Percentiles rank a stretch among this genome's conserved stretches.
Evolutionary conservation across 192 early-diverging fungal genomes (phyloP).

Genomic region (Backusella liffmaniae): DNA sequence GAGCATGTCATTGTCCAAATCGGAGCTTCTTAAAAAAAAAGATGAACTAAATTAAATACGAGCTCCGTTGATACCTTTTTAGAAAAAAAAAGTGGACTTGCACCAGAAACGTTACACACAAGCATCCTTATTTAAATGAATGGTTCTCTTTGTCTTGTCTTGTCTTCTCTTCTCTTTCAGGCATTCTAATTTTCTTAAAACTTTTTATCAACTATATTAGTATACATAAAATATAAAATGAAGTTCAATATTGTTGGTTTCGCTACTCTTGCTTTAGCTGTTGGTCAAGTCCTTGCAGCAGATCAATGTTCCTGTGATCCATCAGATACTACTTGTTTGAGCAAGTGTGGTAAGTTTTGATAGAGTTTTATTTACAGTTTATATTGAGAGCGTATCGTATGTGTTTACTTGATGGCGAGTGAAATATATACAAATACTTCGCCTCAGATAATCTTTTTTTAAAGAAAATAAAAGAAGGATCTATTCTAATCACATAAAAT

Average conservation of each 20-base stretch:
- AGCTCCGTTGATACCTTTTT: neutral
- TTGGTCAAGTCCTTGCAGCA: neutral
- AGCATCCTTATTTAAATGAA: neutral
- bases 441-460: neutral
- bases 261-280: neutral
- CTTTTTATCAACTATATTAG: neutral
- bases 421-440: neutral
- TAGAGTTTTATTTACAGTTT: neutral
- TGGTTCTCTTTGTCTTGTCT: neutral
- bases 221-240: neutral
- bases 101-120: neutral
- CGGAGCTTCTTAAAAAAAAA: neutral
- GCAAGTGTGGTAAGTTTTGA: constrained; percentile 15
- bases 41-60: neutral
- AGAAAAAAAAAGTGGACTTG: constrained; percentile 1
- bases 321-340: neutral
- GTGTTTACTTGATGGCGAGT: neutral
- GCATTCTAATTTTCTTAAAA: neutral
- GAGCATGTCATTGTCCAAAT: neutral
- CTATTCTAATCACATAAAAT: neutral
- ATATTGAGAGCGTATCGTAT: neutral
- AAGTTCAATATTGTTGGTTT: neutral
- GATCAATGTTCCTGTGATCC: neutral
- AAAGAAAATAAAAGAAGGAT: neutral
- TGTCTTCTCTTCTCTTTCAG: neutral